Conservation (phyloP, 371 early-diverging fungal species). For the Apophysomyces sp. region DNA sequence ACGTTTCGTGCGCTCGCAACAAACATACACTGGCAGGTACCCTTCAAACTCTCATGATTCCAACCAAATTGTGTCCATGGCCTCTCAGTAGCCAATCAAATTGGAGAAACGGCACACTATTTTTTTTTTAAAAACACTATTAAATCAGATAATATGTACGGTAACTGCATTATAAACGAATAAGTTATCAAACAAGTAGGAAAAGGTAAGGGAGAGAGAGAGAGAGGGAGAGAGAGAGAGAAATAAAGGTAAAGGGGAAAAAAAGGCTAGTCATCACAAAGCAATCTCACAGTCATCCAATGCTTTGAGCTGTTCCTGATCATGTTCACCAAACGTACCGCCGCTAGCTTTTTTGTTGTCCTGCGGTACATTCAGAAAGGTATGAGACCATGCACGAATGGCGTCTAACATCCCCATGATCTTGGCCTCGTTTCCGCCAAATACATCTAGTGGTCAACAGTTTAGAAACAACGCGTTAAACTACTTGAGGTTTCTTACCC, state of each 20-base stretch:
- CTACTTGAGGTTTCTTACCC: conserved; percentile 17
- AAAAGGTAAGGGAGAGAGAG: neutral
- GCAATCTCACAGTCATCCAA: conserved; percentile 9
- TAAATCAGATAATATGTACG: conserved; percentile 1
- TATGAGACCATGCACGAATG: conserved; percentile 33
- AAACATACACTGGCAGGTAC: too few relatives aligned
- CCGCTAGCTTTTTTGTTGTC: conserved; percentile 30
- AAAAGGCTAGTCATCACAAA: neutral
- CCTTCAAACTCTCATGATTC: too few relatives aligned
- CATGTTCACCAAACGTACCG: conserved; percentile 30
- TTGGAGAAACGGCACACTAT: too few relatives aligned
- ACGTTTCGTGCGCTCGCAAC: too few relatives aligned
- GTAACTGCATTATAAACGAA: conserved; percentile 1
- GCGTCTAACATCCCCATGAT: conserved; percentile 46
- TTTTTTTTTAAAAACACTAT: too few relatives aligned
- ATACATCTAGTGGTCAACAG: conserved; percentile 28
- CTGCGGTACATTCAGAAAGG: neutral
- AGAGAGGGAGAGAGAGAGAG: neutral
- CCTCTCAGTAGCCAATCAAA: too few relatives aligned
- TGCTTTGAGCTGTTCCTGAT: conserved; percentile 22
- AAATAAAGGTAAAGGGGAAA: neutral
- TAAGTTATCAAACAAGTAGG: neutral
- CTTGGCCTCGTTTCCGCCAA: conserved; percentile 50
- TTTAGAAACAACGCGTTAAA: neutral
- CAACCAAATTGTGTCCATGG: too few relatives aligned